A percentile compares a stretch with the other conserved stretches of the same genome.
Evolutionary conservation across 192 early-diverging fungal species (phyloP).

Genomic region (Dissophora globulifera): DNA sequence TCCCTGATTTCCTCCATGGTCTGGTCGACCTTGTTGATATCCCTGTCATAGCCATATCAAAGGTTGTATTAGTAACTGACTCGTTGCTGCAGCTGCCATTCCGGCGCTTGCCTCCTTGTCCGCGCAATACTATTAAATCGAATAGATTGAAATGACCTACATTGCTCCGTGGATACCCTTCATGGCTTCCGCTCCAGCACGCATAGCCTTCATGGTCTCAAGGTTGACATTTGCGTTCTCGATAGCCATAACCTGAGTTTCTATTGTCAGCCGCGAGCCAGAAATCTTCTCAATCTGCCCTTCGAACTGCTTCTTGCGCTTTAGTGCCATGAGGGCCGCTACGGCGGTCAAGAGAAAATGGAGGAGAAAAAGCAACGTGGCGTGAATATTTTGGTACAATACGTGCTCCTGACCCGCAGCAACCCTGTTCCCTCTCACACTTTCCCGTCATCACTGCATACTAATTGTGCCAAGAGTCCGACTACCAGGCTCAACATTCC

Average conservation of each 20-base stretch:
- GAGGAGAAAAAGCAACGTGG: conserved; percentile 8
- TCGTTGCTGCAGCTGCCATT: no score
- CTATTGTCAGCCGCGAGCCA: conserved; percentile 90
- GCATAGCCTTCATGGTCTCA: conserved; percentile 96
- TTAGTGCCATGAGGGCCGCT: conserved; percentile 94
- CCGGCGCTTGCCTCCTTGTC: no score
- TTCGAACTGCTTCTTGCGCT: conserved; percentile 91
- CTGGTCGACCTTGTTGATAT: conserved; percentile 94
- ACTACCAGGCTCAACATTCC: no score
- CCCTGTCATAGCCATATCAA: conserved; percentile 66
- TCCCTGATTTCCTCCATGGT: conserved; percentile 98
- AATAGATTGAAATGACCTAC: conserved; percentile 57
- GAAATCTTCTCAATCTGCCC: conserved; percentile 88
- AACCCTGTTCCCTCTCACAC: no score
- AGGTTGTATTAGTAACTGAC: no score
- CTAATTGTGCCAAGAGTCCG: no score
- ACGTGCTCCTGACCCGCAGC: no score
- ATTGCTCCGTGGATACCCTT: conserved; percentile 89
- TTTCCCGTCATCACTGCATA: no score
- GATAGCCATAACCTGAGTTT: conserved; percentile 94
- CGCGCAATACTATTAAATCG: neutral
- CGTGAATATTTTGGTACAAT: no score
- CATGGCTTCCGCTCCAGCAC: conserved; percentile 92
- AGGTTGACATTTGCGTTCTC: conserved; percentile 96
- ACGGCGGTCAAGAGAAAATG: neutral